A percentile compares a stretch with the other conserved stretches of the same genome.
phyloP scores from a whole-genome alignment of 768 basidiomycete species.

The Russula sp. region DNA sequence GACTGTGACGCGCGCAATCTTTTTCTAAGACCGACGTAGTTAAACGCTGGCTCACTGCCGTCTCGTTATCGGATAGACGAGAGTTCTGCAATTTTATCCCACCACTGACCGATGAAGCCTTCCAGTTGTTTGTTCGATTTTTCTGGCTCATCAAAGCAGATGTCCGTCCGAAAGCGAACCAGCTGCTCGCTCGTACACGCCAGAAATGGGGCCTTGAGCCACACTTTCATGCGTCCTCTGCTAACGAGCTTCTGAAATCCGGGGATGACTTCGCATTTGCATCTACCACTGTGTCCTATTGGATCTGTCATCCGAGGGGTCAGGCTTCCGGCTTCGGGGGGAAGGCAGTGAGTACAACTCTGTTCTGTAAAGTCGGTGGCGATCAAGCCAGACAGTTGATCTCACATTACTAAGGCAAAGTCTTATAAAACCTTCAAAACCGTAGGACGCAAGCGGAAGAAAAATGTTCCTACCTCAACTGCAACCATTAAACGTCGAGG shows the following conservation, averaged over 20 bases:
- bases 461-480: background rate
- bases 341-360: background rate
- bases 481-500: background rate
- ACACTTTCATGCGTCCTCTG: background rate
- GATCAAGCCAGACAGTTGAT: background rate
- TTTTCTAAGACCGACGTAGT: background rate
- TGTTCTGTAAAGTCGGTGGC: background rate
- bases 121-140: slow-evolving; percentile 25
- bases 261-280: background rate
- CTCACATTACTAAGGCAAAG: background rate
- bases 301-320: background rate
- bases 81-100: slow-evolving; percentile 1
- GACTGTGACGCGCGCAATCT: background rate
- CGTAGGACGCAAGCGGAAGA: background rate
- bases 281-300: background rate
- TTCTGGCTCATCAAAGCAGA: slow-evolving; percentile 23
- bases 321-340: background rate
- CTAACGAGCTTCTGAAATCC: background rate
- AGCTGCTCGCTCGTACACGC: slow-evolving; percentile 8
- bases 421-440: background rate
- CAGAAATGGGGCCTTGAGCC: slow-evolving; percentile 9
- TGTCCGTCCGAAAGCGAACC: background rate
- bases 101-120: background rate
- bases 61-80: slow-evolving; percentile 4
- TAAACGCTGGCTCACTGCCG: slow-evolving; percentile 7